These are phyloP conservation scores for Fusarium sp. DNA, from an alignment of 2,329 filamentous ascomycete species.

Conservation along the genomic window DNA sequence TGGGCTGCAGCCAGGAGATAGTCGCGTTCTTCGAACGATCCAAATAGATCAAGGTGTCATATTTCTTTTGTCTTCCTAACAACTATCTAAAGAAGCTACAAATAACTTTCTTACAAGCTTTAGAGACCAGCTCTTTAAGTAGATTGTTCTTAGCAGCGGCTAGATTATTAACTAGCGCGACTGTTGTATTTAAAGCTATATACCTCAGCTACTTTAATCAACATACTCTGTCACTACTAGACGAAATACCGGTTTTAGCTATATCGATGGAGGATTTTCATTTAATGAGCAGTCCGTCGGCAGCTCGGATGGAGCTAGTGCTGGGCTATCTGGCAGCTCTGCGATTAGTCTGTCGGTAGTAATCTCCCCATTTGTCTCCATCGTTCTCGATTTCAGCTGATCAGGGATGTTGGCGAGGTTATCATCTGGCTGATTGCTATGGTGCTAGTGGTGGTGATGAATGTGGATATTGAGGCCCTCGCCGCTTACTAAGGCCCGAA, in stretches of 20 bases:
- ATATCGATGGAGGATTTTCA: neutral
- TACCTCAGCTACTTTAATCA: neutral
- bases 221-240: neutral
- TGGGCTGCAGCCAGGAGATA: neutral
- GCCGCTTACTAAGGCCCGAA: neutral
- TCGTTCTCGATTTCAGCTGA: neutral
- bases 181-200: neutral
- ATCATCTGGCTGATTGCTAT: neutral
- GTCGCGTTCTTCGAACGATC: neutral
- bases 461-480: conserved; percentile 3
- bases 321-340: neutral
- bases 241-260: neutral
- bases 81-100: neutral
- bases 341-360: neutral
- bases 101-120: neutral
- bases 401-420: neutral
- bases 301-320: neutral
- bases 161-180: neutral
- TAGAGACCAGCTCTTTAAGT: neutral
- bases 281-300: neutral
- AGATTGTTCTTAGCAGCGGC: neutral
- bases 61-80: neutral
- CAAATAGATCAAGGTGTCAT: neutral
- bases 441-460: conserved; percentile 12
- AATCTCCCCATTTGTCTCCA: neutral